A percentile compares a stretch with the other conserved stretches of the same genome.
phyloP scores from a whole-genome alignment of 768 basidiomycete species.

The Mycena crocata region DNA sequence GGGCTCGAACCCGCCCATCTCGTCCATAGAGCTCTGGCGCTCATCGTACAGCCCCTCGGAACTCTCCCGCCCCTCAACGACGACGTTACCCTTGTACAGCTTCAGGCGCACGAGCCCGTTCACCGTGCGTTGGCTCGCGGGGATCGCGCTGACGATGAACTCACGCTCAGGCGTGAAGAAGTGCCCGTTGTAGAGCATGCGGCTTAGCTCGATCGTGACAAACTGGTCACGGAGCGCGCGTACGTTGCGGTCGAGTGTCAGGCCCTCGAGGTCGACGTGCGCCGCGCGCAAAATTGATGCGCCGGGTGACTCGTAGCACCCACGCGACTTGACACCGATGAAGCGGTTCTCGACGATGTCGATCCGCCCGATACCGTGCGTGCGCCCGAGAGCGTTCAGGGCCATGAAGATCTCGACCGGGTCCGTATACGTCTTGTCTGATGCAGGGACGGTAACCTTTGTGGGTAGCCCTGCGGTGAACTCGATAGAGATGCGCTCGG shows the following conservation, averaged over 20 bases:
- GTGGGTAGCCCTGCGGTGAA: conserved; percentile 90
- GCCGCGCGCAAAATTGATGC: conserved; percentile 96
- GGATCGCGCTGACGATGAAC: conserved; percentile 91
- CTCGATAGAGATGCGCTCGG: conserved; percentile 87
- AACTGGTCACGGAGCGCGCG: conserved; percentile 95
- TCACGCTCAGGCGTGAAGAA: conserved; percentile 99
- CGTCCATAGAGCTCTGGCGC: conserved; percentile 97
- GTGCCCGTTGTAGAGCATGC: conserved; percentile 97
- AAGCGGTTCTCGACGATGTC: conserved; percentile 99
- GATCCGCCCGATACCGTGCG: conserved; percentile 96
- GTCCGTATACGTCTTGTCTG: conserved; percentile 81
- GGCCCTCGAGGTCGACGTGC: conserved; percentile 96
- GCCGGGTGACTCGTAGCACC: conserved; percentile 99
- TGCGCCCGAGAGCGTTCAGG: conserved; percentile 92
- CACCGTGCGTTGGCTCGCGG: conserved; percentile 95
- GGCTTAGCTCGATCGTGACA: conserved; percentile 88
- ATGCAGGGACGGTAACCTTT: conserved; percentile 74
- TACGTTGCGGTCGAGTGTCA: conserved; percentile 98
- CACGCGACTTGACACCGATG: conserved; percentile 98
- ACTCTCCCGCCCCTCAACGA: conserved; percentile 92
- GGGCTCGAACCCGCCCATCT: conserved; percentile 97
- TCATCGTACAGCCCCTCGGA: conserved; percentile 96
- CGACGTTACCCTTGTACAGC: conserved; percentile 95
- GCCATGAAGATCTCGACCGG: conserved; percentile 92
- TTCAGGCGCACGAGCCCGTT: conserved; percentile 93